These are phyloP conservation scores for Aspergillus sp. DNA, from an alignment of 2,329 filamentous ascomycete species.

Conservation along the genomic window DNA sequence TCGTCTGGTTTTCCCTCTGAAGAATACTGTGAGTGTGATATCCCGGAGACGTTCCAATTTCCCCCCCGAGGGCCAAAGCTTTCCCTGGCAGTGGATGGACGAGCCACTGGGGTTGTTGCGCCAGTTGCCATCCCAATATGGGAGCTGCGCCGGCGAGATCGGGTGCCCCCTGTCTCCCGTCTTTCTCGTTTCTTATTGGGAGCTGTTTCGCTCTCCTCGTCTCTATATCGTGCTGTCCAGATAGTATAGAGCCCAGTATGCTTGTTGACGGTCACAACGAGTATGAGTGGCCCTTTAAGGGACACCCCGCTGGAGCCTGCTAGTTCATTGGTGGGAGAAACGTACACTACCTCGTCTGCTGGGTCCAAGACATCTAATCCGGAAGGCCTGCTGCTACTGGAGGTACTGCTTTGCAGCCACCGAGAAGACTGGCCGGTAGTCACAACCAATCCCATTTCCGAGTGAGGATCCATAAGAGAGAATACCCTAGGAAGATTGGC, in stretches of 20 bases:
- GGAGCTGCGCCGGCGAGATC: slow-evolving; percentile 59
- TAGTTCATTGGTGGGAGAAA: slow-evolving; percentile 58
- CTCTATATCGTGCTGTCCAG: slow-evolving; percentile 73
- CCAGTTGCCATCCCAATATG: slow-evolving; percentile 59
- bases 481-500: slow-evolving; percentile 58
- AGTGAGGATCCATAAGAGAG: slow-evolving; percentile 73
- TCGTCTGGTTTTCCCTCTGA: slow-evolving; percentile 49
- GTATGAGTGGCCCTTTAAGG: slow-evolving; percentile 50
- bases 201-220: slow-evolving; percentile 47
- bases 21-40: slow-evolving; percentile 30
- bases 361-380: slow-evolving; percentile 57
- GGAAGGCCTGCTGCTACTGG: slow-evolving; percentile 17
- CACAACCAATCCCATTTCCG: slow-evolving; percentile 77
- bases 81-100: slow-evolving; percentile 62
- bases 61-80: slow-evolving; percentile 57
- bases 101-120: slow-evolving; percentile 61
- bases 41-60: slow-evolving; percentile 33
- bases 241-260: slow-evolving; percentile 70
- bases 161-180: slow-evolving; percentile 52
- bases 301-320: slow-evolving; percentile 15
- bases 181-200: slow-evolving; percentile 33
- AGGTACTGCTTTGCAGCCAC: slow-evolving; percentile 20
- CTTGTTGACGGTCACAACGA: slow-evolving; percentile 74
- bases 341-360: slow-evolving; percentile 74
- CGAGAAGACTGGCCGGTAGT: slow-evolving; percentile 36